These are phyloP conservation scores for Calonectria montana DNA, from an alignment of 2,329 filamentous ascomycete genomes.

Conservation along the genomic window DNA sequence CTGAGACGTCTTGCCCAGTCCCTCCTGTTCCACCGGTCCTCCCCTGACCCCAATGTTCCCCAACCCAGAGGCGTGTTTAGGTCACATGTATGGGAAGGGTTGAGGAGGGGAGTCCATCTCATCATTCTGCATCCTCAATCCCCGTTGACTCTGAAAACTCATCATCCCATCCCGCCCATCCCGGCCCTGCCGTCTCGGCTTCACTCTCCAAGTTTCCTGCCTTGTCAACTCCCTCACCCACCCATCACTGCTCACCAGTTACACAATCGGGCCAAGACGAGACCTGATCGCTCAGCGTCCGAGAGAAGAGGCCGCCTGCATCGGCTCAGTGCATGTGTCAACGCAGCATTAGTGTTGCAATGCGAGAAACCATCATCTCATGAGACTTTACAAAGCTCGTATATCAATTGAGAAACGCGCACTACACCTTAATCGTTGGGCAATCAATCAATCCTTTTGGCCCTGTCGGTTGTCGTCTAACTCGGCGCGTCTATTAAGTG, in stretches of 20 bases:
- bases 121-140: neutral
- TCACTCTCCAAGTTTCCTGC: neutral
- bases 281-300: neutral
- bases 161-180: neutral
- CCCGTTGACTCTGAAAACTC: neutral
- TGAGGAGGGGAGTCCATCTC: slow-evolving; percentile 4
- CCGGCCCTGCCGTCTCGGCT: neutral
- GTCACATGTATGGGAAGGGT: slow-evolving; percentile 1
- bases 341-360: neutral
- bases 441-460: neutral
- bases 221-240: neutral
- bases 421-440: neutral
- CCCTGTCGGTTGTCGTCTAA: neutral
- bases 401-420: neutral
- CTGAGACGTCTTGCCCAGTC: neutral
- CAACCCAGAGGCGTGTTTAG: slow-evolving; percentile 4
- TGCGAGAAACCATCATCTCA: neutral
- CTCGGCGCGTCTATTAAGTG: slow-evolving; percentile 23
- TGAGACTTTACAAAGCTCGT: neutral
- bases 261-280: neutral
- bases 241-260: neutral
- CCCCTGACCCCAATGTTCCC: slow-evolving; percentile 8
- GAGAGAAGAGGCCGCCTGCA: neutral
- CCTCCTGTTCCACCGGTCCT: slow-evolving; percentile 1
- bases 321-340: neutral